Percentiles rank a stretch among this genome's conserved stretches.
phyloP scores from a whole-genome alignment of 2,329 filamentous ascomycete species.

The Fusarium bactridioides region DNA sequence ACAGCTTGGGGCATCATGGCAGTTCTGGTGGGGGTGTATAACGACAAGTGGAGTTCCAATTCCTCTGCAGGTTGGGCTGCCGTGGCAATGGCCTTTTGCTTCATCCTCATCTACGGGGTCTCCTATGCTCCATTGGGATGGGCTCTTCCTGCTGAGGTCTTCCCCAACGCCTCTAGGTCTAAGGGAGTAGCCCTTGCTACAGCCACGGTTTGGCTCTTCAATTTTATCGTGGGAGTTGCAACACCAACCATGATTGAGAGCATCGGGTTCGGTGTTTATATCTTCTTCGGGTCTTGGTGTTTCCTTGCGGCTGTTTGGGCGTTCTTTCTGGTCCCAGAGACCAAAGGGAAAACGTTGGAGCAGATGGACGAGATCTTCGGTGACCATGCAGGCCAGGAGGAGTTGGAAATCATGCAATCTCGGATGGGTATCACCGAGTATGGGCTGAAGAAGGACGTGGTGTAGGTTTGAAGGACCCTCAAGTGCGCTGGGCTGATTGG shows the following conservation, averaged over 20 bases:
- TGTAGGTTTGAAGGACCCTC: background rate
- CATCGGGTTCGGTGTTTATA: slow-evolving; percentile 56
- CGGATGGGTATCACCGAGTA: background rate
- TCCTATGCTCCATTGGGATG: slow-evolving; percentile 48
- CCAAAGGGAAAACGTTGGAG: slow-evolving; percentile 25
- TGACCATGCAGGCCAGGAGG: slow-evolving; percentile 12
- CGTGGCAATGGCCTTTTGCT: slow-evolving; percentile 19
- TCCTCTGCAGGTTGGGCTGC: slow-evolving; percentile 21
- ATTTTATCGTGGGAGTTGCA: slow-evolving; percentile 55
- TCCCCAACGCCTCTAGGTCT: slow-evolving; percentile 45
- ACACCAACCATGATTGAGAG: slow-evolving; percentile 62
- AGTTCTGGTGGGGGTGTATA: slow-evolving; percentile 20
- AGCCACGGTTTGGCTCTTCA: slow-evolving; percentile 47
- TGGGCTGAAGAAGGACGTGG: background rate
- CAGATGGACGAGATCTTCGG: slow-evolving; percentile 34
- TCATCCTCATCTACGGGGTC: slow-evolving; percentile 6
- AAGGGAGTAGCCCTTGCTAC: slow-evolving; percentile 49
- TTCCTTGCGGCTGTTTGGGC: slow-evolving; percentile 53
- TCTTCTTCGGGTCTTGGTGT: slow-evolving; percentile 64
- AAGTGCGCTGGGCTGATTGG: background rate
- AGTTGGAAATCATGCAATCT: background rate
- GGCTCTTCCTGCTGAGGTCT: slow-evolving; percentile 49
- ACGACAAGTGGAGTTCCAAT: slow-evolving; percentile 22
- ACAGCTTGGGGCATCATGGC: slow-evolving; percentile 24
- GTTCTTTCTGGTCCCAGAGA: slow-evolving; percentile 34